Conservation (phyloP, 768 basidiomycete species). For the Termitomyces sp. region DNA sequence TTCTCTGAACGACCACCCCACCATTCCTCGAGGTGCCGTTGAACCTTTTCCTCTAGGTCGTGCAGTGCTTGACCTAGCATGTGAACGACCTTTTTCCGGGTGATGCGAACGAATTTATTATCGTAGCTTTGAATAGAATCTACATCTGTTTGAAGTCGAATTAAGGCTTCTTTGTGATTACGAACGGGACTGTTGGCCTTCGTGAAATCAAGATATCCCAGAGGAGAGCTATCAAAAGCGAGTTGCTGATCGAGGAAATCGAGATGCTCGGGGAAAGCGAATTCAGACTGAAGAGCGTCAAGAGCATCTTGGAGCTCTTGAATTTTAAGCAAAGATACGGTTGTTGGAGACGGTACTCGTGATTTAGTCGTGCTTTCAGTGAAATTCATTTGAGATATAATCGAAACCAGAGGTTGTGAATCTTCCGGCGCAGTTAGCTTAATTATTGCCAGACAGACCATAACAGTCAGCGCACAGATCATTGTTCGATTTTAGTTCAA, state of each 20-base stretch:
- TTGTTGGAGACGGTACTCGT: background rate
- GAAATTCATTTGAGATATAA: background rate
- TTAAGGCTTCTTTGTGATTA: conserved; percentile 2
- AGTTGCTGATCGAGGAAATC: background rate
- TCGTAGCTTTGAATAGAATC: background rate
- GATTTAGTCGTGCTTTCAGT: background rate
- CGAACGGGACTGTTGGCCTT: conserved; percentile 1
- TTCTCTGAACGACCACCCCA: background rate
- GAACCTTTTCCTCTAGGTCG: background rate
- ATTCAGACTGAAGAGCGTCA: background rate
- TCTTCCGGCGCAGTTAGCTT: background rate
- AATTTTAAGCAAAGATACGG: background rate
- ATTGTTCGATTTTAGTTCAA: background rate
- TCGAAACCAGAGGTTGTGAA: background rate
- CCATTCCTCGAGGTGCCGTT: background rate
- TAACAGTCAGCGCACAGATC: background rate
- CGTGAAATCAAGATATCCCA: conserved; percentile 1
- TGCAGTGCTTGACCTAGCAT: background rate
- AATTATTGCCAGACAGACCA: background rate
- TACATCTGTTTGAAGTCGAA: conserved; percentile 2
- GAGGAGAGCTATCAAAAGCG: conserved; percentile 2
- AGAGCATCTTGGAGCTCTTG: background rate
- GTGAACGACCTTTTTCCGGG: conserved; percentile 1
- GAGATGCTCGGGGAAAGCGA: background rate
- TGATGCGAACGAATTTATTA: background rate